Evolutionary conservation across 2,329 filamentous ascomycete genomes (phyloP).

Genomic region (Grosmannia huntii): DNA sequence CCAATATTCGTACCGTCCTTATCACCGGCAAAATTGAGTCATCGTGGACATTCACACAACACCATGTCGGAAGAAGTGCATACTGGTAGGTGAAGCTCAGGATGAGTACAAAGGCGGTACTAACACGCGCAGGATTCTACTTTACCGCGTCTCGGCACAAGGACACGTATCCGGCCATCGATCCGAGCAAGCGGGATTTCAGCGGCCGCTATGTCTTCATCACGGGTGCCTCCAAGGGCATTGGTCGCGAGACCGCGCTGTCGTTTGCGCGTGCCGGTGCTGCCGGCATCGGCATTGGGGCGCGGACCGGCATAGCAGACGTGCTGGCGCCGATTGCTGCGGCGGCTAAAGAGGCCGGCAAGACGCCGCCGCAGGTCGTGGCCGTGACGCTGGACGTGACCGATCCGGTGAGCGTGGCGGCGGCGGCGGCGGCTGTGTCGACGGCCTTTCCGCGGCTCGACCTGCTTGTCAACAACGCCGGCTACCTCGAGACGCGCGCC

Average conservation of each 20-base stretch:
- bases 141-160: slow-evolving; percentile 13
- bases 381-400: slow-evolving; percentile 21
- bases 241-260: slow-evolving; percentile 17
- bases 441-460: slow-evolving; percentile 22
- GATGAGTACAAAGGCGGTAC: no score
- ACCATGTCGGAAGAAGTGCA: no score
- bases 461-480: slow-evolving; percentile 27
- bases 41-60: no score
- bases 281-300: slow-evolving; percentile 34
- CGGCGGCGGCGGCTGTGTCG: slow-evolving; percentile 19
- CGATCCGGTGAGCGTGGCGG: slow-evolving; percentile 20
- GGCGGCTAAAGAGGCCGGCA: slow-evolving; percentile 17
- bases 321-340: slow-evolving; percentile 24
- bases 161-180: slow-evolving; percentile 20
- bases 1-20: no score
- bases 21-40: no score
- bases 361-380: slow-evolving; percentile 17
- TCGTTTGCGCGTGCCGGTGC: slow-evolving; percentile 37
- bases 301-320: slow-evolving; percentile 32
- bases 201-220: slow-evolving; percentile 15
- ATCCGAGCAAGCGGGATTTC: slow-evolving; percentile 12
- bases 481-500: slow-evolving; percentile 23
- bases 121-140: slow-evolving; percentile 2
- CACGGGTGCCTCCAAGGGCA: slow-evolving; percentile 16
- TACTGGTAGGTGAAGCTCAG: no score